A percentile compares a stretch with the other conserved stretches of the same genome.
These are phyloP conservation scores for Aspergillus ustus DNA, from an alignment of 2,329 filamentous ascomycete genomes.

Conservation along the genomic window DNA sequence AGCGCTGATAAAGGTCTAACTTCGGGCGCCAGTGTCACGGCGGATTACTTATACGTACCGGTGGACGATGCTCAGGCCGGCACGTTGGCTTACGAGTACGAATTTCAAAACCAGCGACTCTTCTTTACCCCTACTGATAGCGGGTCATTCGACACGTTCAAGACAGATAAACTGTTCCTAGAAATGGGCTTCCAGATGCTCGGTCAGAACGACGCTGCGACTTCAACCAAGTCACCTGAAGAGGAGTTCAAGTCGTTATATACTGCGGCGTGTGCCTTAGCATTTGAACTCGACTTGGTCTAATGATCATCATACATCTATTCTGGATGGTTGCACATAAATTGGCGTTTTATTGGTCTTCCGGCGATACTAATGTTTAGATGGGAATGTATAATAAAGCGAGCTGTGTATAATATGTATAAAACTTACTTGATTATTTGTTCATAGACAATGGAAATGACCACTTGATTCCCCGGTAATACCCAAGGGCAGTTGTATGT, in stretches of 20 bases:
- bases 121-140: slow-evolving; percentile 38
- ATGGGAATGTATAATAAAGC: background rate
- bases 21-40: slow-evolving; percentile 24
- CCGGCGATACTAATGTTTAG: background rate
- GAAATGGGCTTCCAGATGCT: slow-evolving; percentile 25
- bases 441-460: background rate
- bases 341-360: background rate
- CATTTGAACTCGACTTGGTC: slow-evolving; percentile 37
- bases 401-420: background rate
- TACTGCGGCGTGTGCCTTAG: slow-evolving; percentile 41
- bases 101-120: slow-evolving; percentile 38
- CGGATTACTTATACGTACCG: slow-evolving; percentile 42
- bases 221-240: slow-evolving; percentile 22
- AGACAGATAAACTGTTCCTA: slow-evolving; percentile 38
- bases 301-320: background rate
- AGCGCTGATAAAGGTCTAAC: background rate
- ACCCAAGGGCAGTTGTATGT: background rate
- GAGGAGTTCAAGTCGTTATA: slow-evolving; percentile 43
- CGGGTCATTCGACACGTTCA: slow-evolving; percentile 37
- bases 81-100: slow-evolving; percentile 35
- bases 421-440: background rate
- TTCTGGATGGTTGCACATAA: background rate
- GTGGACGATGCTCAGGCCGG: slow-evolving; percentile 33
- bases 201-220: slow-evolving; percentile 9
- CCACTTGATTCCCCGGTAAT: background rate